Percentiles rank a stretch among this genome's conserved stretches.
phyloP scores from a whole-genome alignment of 768 basidiomycete genomes.

The Tubosaeta brunneosetosa region DNA sequence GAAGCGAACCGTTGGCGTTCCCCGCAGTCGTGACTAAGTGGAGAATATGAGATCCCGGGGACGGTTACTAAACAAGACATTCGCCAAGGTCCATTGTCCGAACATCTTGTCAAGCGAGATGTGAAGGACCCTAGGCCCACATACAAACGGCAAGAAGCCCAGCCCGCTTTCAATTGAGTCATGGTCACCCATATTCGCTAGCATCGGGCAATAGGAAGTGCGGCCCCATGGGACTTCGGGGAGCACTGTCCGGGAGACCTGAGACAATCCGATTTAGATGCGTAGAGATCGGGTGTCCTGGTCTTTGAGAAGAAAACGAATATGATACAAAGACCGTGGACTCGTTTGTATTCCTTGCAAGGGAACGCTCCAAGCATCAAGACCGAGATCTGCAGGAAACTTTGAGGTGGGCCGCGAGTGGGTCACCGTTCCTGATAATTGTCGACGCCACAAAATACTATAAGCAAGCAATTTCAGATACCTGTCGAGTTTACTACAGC shows the following conservation, averaged over 20 bases:
- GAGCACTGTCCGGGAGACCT: conserved; percentile 11
- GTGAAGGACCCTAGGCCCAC: conserved; percentile 10
- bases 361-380: background rate
- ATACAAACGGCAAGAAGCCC: conserved; percentile 5
- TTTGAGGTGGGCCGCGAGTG: background rate
- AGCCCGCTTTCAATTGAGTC: background rate
- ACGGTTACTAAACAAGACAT: background rate
- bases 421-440: too few species aligned
- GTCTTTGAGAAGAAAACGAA: conserved; percentile 23
- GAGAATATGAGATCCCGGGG: conserved; percentile 3
- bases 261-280: conserved; percentile 11
- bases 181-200: too few species aligned
- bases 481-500: too few species aligned
- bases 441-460: too few species aligned
- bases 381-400: too few species aligned
- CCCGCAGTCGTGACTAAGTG: conserved; percentile 4
- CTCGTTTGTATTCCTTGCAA: conserved; percentile 2
- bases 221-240: conserved; percentile 10
- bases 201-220: conserved; percentile 24
- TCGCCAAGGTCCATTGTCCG: background rate
- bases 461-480: too few species aligned
- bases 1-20: background rate
- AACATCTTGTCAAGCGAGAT: background rate
- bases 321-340: conserved; percentile 9
- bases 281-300: conserved; percentile 13